Percentiles rank a stretch among this genome's conserved stretches.
These are phyloP conservation scores for Triangularia verruculosa DNA, from an alignment of 2,329 filamentous ascomycete species.

Conservation along the genomic window DNA sequence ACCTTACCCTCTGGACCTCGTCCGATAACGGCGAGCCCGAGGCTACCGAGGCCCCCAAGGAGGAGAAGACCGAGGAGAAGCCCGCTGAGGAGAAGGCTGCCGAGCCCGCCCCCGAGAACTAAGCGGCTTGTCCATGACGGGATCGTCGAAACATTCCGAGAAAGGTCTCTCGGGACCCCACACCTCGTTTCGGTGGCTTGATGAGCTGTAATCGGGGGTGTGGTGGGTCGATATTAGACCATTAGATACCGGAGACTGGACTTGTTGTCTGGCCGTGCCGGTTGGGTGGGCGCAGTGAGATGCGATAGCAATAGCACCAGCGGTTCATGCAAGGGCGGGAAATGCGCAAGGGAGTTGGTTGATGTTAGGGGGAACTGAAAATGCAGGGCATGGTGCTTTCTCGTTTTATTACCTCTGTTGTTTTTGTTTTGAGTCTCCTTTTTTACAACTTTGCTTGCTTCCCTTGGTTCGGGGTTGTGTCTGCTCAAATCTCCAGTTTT, in stretches of 20 bases:
- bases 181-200: background rate
- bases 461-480: constrained; percentile 13
- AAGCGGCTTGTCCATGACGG: constrained; percentile 28
- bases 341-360: constrained; percentile 36
- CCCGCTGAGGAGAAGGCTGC: constrained; percentile 44
- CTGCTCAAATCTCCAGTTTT: background rate
- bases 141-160: background rate
- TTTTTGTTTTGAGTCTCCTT: constrained; percentile 24
- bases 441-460: constrained; percentile 13
- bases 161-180: background rate
- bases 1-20: constrained; percentile 96
- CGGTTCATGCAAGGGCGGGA: constrained; percentile 33
- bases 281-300: constrained; percentile 23
- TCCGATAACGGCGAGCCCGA: constrained; percentile 82
- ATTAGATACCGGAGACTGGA: constrained; percentile 10
- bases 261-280: constrained; percentile 16
- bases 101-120: constrained; percentile 51
- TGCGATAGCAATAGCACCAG: constrained; percentile 29
- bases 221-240: background rate
- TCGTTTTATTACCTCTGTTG: constrained; percentile 29
- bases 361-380: constrained; percentile 36
- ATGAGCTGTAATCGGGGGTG: background rate
- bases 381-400: constrained; percentile 39
- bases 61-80: constrained; percentile 58
- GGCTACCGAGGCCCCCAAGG: constrained; percentile 50